Evolutionary conservation across 306 rosid species (phyloP).

Genomic region (Hippophae gyantsensis): DNA sequence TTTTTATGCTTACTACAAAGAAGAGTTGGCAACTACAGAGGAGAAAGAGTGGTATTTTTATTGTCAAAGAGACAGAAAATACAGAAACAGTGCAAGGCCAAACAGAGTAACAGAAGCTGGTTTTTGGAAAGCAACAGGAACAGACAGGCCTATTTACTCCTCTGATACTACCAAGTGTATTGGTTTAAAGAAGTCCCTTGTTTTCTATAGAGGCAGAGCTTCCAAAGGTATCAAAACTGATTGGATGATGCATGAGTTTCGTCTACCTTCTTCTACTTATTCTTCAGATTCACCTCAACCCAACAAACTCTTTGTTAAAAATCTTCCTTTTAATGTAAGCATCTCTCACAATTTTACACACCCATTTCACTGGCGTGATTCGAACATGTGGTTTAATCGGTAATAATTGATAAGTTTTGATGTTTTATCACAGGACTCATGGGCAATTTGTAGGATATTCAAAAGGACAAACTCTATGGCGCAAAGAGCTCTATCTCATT

Average conservation of each 20-base stretch:
- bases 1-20: conserved; percentile 1
- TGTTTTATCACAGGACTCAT: conserved; percentile 47
- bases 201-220: conserved; percentile 74
- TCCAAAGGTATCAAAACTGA: conserved; percentile 72
- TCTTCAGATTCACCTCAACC: conserved; percentile 16
- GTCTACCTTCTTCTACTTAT: conserved; percentile 35
- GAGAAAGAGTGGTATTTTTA: conserved; percentile 85
- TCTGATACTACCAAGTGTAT: conserved; percentile 53
- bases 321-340: conserved; percentile 46
- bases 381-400: not conserved
- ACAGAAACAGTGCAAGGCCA: conserved; percentile 68
- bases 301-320: conserved; percentile 36
- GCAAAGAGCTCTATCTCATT: conserved; percentile 53
- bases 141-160: conserved; percentile 66
- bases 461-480: conserved; percentile 63
- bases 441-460: conserved; percentile 89
- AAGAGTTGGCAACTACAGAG: conserved; percentile 53
- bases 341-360: not conserved
- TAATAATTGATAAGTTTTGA: not conserved
- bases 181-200: conserved; percentile 81
- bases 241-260: conserved; percentile 94
- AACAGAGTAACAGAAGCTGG: conserved; percentile 71
- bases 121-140: conserved; percentile 88
- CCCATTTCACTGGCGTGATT: not conserved
- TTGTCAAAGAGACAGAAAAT: conserved; percentile 70